phyloP scores from a whole-genome alignment of 2,329 filamentous ascomycete species.

The Huntiella moniliformis region DNA sequence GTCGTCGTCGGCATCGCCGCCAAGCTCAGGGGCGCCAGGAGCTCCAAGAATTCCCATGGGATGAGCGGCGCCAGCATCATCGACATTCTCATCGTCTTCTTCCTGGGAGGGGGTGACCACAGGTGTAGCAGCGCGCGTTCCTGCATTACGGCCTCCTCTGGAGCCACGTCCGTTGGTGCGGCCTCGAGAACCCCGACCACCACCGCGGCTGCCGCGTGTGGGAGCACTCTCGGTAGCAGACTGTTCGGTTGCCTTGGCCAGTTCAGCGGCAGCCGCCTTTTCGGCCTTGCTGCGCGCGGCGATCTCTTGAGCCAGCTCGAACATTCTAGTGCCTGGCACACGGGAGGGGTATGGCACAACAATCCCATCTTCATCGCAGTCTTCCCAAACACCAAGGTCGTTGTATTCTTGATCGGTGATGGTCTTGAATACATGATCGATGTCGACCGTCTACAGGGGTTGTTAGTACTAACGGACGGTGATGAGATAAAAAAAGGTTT shows the following conservation, averaged over 20 bases:
- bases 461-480: constrained; percentile 11
- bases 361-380: constrained; percentile 21
- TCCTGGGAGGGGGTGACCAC: constrained; percentile 5
- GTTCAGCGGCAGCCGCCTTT: constrained; percentile 16
- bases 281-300: constrained; percentile 19
- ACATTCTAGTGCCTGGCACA: constrained; percentile 25
- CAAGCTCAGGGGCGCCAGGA: constrained; percentile 10
- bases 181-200: constrained; percentile 17
- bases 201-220: constrained; percentile 10
- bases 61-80: constrained; percentile 11
- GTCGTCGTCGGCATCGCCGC: constrained; percentile 10
- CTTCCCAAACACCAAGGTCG: constrained; percentile 25
- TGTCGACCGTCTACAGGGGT: constrained; percentile 22
- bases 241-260: constrained; percentile 7
- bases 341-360: constrained; percentile 28
- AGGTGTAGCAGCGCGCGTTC: constrained; percentile 16
- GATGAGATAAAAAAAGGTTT: neutral
- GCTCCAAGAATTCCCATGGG: constrained; percentile 19
- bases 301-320: constrained; percentile 18
- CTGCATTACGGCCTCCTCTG: constrained; percentile 10
- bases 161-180: constrained; percentile 25
- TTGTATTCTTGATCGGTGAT: constrained; percentile 27
- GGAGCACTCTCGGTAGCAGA: constrained; percentile 4
- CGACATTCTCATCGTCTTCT: constrained; percentile 13
- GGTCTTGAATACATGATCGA: constrained; percentile 26